A percentile compares a stretch with the other conserved stretches of the same genome.
These are phyloP conservation scores for Talaromyces amestolkiae DNA, from an alignment of 2,329 filamentous ascomycete species.

Conservation along the genomic window DNA sequence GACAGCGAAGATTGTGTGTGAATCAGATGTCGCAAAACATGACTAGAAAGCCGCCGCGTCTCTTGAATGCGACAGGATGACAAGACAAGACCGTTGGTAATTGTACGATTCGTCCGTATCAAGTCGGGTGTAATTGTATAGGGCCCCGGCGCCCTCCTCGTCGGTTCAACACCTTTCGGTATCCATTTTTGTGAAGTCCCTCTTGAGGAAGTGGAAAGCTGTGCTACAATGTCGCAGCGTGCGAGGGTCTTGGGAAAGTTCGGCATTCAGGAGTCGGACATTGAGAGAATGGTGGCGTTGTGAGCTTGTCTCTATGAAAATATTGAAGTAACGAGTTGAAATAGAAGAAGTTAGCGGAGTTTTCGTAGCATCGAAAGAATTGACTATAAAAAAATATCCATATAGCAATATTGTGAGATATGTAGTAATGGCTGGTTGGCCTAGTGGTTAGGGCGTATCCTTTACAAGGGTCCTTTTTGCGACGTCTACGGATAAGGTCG, in stretches of 20 bases:
- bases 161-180: not conserved
- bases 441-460: constrained; percentile 12
- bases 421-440: not conserved
- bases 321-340: not conserved
- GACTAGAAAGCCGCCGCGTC: not conserved
- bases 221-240: constrained; percentile 18
- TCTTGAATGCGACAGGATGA: not conserved
- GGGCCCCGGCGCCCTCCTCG: not conserved
- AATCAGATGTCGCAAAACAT: not conserved
- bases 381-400: no score
- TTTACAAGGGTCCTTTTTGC: constrained; percentile 8
- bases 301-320: not conserved
- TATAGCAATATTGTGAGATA: no score
- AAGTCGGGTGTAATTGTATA: not conserved
- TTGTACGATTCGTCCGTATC: not conserved
- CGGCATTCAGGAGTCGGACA: constrained; percentile 18
- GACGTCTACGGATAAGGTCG: constrained; percentile 8
- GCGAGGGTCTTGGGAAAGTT: constrained; percentile 10
- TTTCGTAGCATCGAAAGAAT: no score
- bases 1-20: not conserved
- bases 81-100: not conserved
- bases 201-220: constrained; percentile 6
- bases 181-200: constrained; percentile 13
- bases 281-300: constrained; percentile 3
- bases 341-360: not conserved